phyloP scores from a whole-genome alignment of 441 rosid species.

The Eutrema salsugineum region DNA sequence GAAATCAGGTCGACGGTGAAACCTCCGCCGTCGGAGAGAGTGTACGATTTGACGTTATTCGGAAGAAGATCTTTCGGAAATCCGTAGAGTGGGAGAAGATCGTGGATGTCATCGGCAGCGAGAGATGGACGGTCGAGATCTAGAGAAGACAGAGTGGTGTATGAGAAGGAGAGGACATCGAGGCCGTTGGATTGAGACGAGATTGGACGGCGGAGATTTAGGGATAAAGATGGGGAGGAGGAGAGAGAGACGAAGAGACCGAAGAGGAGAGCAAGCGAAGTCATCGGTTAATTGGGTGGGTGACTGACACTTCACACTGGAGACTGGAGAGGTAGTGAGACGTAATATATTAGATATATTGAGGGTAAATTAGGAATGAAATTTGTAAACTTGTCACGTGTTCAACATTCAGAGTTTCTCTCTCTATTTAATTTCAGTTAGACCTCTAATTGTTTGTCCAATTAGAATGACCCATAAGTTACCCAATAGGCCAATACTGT shows the following conservation, averaged over 20 bases:
- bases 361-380: conserved; percentile 14
- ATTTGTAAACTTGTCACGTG: neutral
- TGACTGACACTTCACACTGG: neutral
- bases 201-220: neutral
- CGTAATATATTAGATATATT: neutral
- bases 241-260: conserved; percentile 5
- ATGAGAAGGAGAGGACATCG: conserved; percentile 26
- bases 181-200: conserved; percentile 36
- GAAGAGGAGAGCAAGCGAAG: conserved; percentile 7
- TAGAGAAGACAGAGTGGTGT: conserved; percentile 25
- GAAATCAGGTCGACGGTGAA: conserved; percentile 38
- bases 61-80: conserved; percentile 64
- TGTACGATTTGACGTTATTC: conserved; percentile 41
- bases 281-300: neutral
- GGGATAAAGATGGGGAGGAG: neutral
- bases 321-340: neutral
- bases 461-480: too few relatives aligned
- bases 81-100: conserved; percentile 50
- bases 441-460: too few relatives aligned
- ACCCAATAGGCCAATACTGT: too few relatives aligned
- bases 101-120: conserved; percentile 45
- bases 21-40: conserved; percentile 40
- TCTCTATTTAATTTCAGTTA: too few relatives aligned
- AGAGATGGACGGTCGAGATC: conserved; percentile 21
- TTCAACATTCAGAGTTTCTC: neutral